Evolutionary conservation across 73 alveolate genomes (phyloP).

Genomic region (Tetrahymena malaccensis): DNA sequence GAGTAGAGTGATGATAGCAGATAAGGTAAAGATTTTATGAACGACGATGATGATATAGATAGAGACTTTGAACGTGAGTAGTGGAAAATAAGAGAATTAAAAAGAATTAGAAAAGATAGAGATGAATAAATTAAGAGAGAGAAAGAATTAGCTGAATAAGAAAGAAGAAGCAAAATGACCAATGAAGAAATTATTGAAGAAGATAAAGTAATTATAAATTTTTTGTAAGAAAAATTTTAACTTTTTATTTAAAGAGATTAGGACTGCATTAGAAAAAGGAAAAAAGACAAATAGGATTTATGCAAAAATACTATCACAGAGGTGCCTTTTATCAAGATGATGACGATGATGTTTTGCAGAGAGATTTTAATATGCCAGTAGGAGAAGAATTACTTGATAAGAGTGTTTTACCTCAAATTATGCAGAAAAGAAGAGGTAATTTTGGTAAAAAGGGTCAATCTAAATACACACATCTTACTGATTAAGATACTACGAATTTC

Average conservation of each 20-base stretch:
- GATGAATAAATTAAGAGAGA: conserved; percentile 56
- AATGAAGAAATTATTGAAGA: conserved; percentile 72
- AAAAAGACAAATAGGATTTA: conserved; percentile 66
- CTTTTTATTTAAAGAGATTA: conserved; percentile 67
- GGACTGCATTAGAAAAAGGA: conserved; percentile 81
- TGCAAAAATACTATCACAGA: conserved; percentile 93
- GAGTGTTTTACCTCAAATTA: conserved; percentile 72
- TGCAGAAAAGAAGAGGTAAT: conserved; percentile 94
- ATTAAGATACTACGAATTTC: conserved; percentile 92
- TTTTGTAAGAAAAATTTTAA: conserved; percentile 63
- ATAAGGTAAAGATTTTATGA: conserved; percentile 46
- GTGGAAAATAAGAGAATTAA: conserved; percentile 95
- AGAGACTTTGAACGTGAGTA: conserved; percentile 73
- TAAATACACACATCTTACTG: conserved; percentile 95
- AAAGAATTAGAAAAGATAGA: conserved; percentile 82
- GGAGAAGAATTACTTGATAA: conserved; percentile 88
- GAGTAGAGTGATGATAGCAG: conserved; percentile 59
- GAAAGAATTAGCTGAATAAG: conserved; percentile 55
- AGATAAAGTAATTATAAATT: conserved; percentile 67
- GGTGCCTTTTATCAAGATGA: conserved; percentile 91
- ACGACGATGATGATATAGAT: conserved; percentile 82
- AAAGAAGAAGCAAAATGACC: conserved; percentile 53
- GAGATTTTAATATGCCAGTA: conserved; percentile 95
- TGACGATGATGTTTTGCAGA: conserved; percentile 67
- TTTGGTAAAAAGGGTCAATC: conserved; percentile 88